A percentile compares a stretch with the other conserved stretches of the same genome.
Evolutionary conservation across 495 filamentous ascomycete species (phyloP).

Genomic region (Physcia stellaris): DNA sequence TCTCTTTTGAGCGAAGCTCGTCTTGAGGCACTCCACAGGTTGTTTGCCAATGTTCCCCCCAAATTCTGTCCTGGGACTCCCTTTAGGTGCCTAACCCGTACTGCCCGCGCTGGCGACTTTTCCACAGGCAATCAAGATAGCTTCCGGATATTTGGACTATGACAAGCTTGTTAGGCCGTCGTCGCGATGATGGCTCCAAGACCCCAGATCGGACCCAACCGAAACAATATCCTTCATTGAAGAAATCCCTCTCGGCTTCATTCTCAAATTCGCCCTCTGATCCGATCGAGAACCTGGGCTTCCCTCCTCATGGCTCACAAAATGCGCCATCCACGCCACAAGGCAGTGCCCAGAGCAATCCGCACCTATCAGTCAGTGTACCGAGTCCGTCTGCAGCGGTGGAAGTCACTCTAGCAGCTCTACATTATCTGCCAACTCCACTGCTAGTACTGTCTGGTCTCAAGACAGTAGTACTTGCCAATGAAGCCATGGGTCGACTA

Average conservation of each 20-base stretch:
- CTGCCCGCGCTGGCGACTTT: too few relatives aligned
- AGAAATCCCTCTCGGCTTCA: constrained; percentile 7
- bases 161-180: too few relatives aligned
- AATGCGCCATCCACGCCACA: not conserved
- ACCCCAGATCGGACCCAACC: too few relatives aligned
- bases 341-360: not conserved
- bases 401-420: constrained; percentile 41
- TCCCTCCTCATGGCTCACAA: too few relatives aligned
- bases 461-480: constrained; percentile 54
- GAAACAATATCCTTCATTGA: constrained; percentile 2
- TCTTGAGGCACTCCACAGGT: too few relatives aligned
- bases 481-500: constrained; percentile 55
- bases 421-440: constrained; percentile 58
- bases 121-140: too few relatives aligned
- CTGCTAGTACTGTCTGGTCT: constrained; percentile 44
- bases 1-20: too few relatives aligned
- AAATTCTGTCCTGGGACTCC: too few relatives aligned
- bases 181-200: too few relatives aligned
- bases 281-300: not conserved
- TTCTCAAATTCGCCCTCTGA: not conserved
- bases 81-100: too few relatives aligned
- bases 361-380: constrained; percentile 6
- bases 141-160: too few relatives aligned
- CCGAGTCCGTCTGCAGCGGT: constrained; percentile 8
- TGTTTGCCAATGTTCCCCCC: too few relatives aligned